A percentile compares a stretch with the other conserved stretches of the same genome.
Conservation (phyloP, 106 monocot species). For the Dactylorhiza incarnata region DNA sequence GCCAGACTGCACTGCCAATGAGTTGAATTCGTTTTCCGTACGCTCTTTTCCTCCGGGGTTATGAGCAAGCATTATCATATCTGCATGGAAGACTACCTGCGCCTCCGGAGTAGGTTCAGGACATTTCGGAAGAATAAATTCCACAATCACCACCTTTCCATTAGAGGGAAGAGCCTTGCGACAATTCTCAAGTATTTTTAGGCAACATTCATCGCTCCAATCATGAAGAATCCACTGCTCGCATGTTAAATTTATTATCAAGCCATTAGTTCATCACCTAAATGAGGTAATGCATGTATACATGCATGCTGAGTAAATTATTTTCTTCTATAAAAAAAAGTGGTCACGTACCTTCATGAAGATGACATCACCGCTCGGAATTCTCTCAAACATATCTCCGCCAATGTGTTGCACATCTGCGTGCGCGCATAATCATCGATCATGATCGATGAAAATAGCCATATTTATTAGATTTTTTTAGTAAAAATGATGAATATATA, state of each 20-base stretch:
- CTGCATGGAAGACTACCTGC: not conserved
- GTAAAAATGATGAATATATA: too few species aligned
- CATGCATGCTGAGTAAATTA: too few species aligned
- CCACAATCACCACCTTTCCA: slow-evolving; percentile 14
- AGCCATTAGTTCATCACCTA: not conserved
- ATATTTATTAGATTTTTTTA: too few species aligned
- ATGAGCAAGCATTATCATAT: slow-evolving; percentile 10
- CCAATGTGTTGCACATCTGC: slow-evolving; percentile 23
- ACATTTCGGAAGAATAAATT: not conserved
- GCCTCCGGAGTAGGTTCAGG: not conserved
- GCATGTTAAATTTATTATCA: too few species aligned
- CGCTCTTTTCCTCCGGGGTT: slow-evolving; percentile 11
- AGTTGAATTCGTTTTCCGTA: slow-evolving; percentile 5
- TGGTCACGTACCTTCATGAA: slow-evolving; percentile 50
- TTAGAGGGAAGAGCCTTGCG: not conserved
- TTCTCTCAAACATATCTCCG: not conserved
- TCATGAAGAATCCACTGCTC: slow-evolving; percentile 20
- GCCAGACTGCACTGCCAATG: not conserved
- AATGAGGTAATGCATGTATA: not conserved
- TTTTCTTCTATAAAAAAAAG: too few species aligned
- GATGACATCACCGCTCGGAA: slow-evolving; percentile 49
- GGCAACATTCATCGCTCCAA: slow-evolving; percentile 12
- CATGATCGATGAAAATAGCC: too few species aligned
- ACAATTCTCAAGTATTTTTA: slow-evolving; percentile 4
- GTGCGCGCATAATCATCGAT: too few species aligned